Percentiles rank a stretch among this genome's conserved stretches.
Evolutionary conservation across 2,329 filamentous ascomycete species (phyloP).

Genomic region (Aureobasidium subglaciale): DNA sequence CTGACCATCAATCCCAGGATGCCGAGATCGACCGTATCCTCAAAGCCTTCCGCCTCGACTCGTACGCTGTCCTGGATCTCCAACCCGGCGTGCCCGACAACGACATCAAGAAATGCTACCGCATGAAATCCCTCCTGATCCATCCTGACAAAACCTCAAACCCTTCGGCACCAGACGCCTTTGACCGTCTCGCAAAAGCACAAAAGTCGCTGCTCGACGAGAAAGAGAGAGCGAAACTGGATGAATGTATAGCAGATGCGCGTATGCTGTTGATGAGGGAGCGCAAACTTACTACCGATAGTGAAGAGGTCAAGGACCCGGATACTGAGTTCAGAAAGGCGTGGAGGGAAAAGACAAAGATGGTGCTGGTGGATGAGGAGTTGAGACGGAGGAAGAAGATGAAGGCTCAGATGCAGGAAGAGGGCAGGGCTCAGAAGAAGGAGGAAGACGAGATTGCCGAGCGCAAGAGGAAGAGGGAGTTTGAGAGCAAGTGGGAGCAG

Average conservation of each 20-base stretch:
- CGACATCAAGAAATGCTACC: slow-evolving; percentile 90
- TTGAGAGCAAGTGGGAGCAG: slow-evolving; percentile 92
- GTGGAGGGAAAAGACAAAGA: slow-evolving; percentile 85
- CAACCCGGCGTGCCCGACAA: slow-evolving; percentile 92
- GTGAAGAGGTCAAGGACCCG: slow-evolving; percentile 64
- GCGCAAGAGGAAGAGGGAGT: slow-evolving; percentile 60
- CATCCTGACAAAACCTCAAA: slow-evolving; percentile 98
- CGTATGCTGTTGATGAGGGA: slow-evolving; percentile 92
- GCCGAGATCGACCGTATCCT: slow-evolving; percentile 92
- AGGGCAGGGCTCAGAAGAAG: slow-evolving; percentile 79
- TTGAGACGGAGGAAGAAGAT: slow-evolving; percentile 73
- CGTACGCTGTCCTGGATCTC: slow-evolving; percentile 89
- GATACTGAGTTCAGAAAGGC: slow-evolving; percentile 73
- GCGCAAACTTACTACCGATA: slow-evolving; percentile 86
- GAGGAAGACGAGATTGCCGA: slow-evolving; percentile 75
- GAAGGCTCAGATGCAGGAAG: slow-evolving; percentile 93
- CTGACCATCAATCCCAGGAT: slow-evolving; percentile 51
- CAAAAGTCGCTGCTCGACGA: slow-evolving; percentile 89
- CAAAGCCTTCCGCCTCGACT: slow-evolving; percentile 75
- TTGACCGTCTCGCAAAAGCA: slow-evolving; percentile 93
- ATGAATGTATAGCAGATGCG: slow-evolving; percentile 93
- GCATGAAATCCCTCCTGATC: slow-evolving; percentile 97
- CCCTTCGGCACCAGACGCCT: slow-evolving; percentile 82
- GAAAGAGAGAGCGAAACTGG: slow-evolving; percentile 76
- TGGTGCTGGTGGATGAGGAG: slow-evolving; percentile 90